Percentiles rank a stretch among this genome's conserved stretches.
These are phyloP conservation scores for Kwoniella newhampshirensis DNA, from an alignment of 768 basidiomycete species.

Conservation along the genomic window DNA sequence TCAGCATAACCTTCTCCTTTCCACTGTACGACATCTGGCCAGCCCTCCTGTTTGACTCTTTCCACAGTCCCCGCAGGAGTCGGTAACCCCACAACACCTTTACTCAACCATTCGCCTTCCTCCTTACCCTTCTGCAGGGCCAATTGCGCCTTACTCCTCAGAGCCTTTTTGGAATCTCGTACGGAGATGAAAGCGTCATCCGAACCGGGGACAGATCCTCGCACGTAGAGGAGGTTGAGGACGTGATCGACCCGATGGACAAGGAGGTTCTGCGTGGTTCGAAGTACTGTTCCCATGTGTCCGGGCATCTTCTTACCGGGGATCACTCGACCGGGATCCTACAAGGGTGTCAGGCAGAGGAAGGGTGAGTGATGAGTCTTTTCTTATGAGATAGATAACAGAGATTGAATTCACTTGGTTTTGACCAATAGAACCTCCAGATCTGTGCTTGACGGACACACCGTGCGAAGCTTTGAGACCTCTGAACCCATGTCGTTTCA, in stretches of 20 bases:
- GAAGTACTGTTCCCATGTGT: slow-evolving; percentile 77
- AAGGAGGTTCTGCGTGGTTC: slow-evolving; percentile 81
- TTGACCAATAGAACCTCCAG: slow-evolving; percentile 87
- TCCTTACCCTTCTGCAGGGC: slow-evolving; percentile 44
- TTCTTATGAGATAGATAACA: neutral
- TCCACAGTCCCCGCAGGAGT: slow-evolving; percentile 87
- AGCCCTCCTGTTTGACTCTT: slow-evolving; percentile 42
- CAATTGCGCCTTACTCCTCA: slow-evolving; percentile 71
- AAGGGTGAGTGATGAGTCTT: neutral
- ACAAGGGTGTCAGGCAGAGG: slow-evolving; percentile 3
- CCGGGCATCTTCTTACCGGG: slow-evolving; percentile 99
- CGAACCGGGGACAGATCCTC: slow-evolving; percentile 84
- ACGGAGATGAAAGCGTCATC: slow-evolving; percentile 85
- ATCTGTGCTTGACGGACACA: slow-evolving; percentile 91
- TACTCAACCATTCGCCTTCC: slow-evolving; percentile 40
- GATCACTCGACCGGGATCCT: slow-evolving; percentile 95
- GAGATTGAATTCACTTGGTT: slow-evolving; percentile 69
- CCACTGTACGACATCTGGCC: slow-evolving; percentile 45
- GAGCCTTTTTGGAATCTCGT: slow-evolving; percentile 84
- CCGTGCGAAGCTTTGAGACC: slow-evolving; percentile 92
- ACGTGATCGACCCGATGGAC: slow-evolving; percentile 83
- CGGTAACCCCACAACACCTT: slow-evolving; percentile 75
- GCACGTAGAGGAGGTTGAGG: slow-evolving; percentile 85
- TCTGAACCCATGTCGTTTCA: slow-evolving; percentile 94
- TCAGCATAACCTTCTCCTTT: slow-evolving; percentile 27